Evolutionary conservation across 768 basidiomycete species (phyloP), one percentile per base, ranked within the genome.

Genomic region (Termitomyces heimii): DNA sequence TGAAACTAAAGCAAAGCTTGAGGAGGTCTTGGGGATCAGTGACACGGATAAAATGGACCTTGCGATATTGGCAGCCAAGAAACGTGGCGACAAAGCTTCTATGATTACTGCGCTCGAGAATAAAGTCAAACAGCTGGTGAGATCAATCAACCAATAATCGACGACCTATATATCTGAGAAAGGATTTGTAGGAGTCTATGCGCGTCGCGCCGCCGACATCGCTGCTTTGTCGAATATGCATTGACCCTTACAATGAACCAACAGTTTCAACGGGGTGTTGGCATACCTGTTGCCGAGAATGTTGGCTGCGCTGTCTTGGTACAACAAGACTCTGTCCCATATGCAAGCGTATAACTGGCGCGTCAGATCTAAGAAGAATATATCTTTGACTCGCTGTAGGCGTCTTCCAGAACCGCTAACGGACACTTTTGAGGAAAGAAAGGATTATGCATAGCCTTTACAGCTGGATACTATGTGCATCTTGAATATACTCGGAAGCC

Each of bases 241-340:
- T 93, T 16, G 90, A 91, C 48, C 78, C 85, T 2, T 91, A 91
- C 63, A 78, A 73, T 0, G 91, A 92, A 59, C 86, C 90, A 0
- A 90, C 89, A 0, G 81, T 85, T 9, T 90, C 88, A 14, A 90
- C 88, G 0, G 89, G 89, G 7, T 93, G 90, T 68, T 93, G 91
- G 91, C 90, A 93, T 66, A 88, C 88, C 0, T 92, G 87, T 62
- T 93, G 90, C 66, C 76, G 83, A 44, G 83, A 83, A 64, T 93
- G 90, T 68, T 93, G 90, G 90, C 70, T 93, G 34, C 83, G 84
- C n/a, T 92, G 91, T 68, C 76, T 93, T 43, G 88, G 87, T 22
- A 82, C 88, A 12, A 92, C 89, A 7, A 89, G 85, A 65, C 77
- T 92, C 16, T 93, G 90, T 67, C 90, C 90, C 0, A 92, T 92